Evolutionary conservation across 176 grass and related monocot genomes (phyloP).

Genomic region (Raddia guianensis): DNA sequence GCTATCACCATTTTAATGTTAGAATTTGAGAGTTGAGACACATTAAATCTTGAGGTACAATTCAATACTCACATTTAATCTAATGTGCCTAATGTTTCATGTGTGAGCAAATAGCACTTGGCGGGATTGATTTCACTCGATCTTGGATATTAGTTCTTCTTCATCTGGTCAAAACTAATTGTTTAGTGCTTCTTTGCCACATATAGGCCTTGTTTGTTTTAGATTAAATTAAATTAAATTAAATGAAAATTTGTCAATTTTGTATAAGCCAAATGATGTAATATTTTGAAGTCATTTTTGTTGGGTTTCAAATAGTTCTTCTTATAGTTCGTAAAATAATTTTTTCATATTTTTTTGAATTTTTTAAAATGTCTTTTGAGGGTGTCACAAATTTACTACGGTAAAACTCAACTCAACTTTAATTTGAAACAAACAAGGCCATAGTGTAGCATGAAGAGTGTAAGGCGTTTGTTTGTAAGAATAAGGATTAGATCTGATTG

Average conservation of each 20-base stretch:
- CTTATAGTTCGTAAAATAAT: too few relatives aligned
- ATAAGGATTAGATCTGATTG: conserved; percentile 8
- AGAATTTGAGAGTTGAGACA: background rate
- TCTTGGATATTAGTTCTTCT: background rate
- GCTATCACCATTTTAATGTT: background rate
- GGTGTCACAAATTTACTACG: too few relatives aligned
- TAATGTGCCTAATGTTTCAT: background rate
- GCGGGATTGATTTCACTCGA: background rate
- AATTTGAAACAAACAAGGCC: too few relatives aligned
- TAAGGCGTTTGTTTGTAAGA: background rate
- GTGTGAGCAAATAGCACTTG: conserved; percentile 16
- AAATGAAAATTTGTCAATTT: too few relatives aligned
- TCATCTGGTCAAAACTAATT: background rate
- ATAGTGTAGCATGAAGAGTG: background rate
- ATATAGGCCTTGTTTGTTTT: too few relatives aligned
- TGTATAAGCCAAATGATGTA: too few relatives aligned
- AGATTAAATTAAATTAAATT: too few relatives aligned
- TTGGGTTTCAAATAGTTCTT: too few relatives aligned
- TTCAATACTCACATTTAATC: conserved; percentile 2
- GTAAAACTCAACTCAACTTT: too few relatives aligned
- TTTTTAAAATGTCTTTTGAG: too few relatives aligned
- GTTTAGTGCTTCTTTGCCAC: background rate
- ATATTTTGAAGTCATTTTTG: too few relatives aligned
- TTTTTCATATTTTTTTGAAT: too few relatives aligned
- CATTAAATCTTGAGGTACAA: background rate